Conservation (phyloP, 2,329 filamentous ascomycete species). For the Sporothrix schenckii region DNA sequence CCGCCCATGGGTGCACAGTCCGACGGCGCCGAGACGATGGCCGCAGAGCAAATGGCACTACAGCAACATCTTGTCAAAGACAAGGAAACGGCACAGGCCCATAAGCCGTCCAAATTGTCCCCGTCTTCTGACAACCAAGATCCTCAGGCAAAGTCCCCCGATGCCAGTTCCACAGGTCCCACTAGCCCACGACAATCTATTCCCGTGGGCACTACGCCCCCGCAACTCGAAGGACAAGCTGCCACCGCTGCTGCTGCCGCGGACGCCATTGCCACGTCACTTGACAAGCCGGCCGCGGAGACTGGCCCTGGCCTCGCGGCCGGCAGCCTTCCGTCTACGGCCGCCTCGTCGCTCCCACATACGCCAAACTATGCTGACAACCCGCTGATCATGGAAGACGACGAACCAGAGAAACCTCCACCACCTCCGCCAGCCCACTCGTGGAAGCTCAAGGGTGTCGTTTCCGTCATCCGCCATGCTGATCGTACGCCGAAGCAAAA, state of each 20-base stretch:
- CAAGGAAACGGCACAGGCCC: constrained; percentile 36
- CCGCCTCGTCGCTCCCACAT: constrained; percentile 47
- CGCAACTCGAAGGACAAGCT: background rate
- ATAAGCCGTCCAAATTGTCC: constrained; percentile 8
- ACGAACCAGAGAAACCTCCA: constrained; percentile 55
- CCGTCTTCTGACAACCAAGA: constrained; percentile 21
- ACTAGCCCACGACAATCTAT: background rate
- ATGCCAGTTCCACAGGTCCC: background rate
- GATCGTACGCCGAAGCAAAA: constrained; percentile 98
- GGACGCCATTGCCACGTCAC: background rate
- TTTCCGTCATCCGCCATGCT: constrained; percentile 93
- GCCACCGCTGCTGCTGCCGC: background rate
- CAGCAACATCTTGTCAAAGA: constrained; percentile 39
- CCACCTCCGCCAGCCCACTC: constrained; percentile 81
- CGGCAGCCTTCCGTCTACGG: constrained; percentile 41
- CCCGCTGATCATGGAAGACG: constrained; percentile 38
- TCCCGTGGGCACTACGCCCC: background rate
- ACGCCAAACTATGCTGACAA: constrained; percentile 45
- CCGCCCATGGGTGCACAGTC: constrained; percentile 36
- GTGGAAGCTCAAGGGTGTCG: constrained; percentile 97
- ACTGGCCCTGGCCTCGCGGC: constrained; percentile 12
- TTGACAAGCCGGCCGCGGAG: background rate
- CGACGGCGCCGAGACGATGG: constrained; percentile 31
- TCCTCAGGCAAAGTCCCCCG: background rate
- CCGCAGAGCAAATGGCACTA: constrained; percentile 31